Evolutionary conservation across 2,329 filamentous ascomycete species (phyloP).

Genomic region (Diaporthe ilicicola): DNA sequence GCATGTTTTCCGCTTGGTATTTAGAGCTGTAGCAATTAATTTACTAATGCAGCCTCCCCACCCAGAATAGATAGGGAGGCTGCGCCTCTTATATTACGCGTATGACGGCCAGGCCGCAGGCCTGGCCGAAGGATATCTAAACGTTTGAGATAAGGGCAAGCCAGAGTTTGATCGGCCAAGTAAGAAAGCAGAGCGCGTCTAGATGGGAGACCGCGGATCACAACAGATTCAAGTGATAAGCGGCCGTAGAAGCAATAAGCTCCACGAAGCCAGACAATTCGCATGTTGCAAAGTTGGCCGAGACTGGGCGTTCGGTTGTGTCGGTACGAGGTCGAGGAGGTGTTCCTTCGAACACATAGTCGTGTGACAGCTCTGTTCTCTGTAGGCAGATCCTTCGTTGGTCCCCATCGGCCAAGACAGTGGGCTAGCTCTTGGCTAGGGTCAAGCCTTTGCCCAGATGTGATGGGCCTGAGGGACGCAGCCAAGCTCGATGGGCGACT

Average conservation of each 20-base stretch:
- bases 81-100: no score
- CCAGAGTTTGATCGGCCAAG: not conserved
- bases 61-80: no score
- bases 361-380: not conserved
- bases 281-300: not conserved
- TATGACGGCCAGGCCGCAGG: no score
- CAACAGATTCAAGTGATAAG: not conserved
- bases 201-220: not conserved
- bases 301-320: not conserved
- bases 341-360: not conserved
- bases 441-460: slow-evolving; percentile 22
- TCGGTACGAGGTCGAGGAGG: not conserved
- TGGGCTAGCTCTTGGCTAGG: not conserved
- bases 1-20: no score
- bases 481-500: slow-evolving; percentile 13
- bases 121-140: no score
- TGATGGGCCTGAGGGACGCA: not conserved
- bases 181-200: not conserved
- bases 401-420: not conserved
- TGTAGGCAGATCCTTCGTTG: slow-evolving; percentile 1
- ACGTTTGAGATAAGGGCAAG: no score
- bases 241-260: not conserved
- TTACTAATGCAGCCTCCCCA: no score
- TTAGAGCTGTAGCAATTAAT: no score
- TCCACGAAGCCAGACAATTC: not conserved